Evolutionary conservation across 257 asterid genomes (phyloP).

Genomic region (Leptodermis oblonga): DNA sequence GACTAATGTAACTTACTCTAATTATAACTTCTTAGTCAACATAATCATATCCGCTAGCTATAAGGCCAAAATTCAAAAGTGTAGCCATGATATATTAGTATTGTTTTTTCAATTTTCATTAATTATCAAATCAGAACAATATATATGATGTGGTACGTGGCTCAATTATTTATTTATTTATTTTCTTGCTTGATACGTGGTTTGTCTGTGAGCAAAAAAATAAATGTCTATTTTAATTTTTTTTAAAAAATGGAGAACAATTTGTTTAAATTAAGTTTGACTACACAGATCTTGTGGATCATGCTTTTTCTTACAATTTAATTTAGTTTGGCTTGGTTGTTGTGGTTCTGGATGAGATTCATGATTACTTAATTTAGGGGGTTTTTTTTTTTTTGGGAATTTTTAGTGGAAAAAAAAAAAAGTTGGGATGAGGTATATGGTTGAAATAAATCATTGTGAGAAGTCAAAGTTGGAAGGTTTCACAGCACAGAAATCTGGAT

Average conservation of each 20-base stretch:
- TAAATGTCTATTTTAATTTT: neutral
- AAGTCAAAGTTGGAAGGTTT: too few species aligned
- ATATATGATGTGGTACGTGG: neutral
- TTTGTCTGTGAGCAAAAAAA: neutral
- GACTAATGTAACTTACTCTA: too few species aligned
- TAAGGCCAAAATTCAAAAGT: too few species aligned
- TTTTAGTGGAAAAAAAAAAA: neutral
- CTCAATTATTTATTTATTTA: neutral
- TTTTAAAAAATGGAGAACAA: neutral
- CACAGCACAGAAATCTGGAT: too few species aligned
- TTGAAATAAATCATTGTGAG: too few species aligned
- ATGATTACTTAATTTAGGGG: too few species aligned
- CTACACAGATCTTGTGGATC: neutral
- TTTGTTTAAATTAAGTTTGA: slow-evolving; percentile 1
- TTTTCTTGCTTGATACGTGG: neutral
- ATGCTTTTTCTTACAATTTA: neutral
- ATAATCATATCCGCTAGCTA: neutral
- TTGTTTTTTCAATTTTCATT: too few species aligned
- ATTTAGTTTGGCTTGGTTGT: neutral
- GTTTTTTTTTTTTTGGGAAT: neutral
- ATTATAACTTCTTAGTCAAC: neutral
- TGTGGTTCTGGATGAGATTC: neutral
- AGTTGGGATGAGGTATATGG: neutral
- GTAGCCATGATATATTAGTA: too few species aligned
- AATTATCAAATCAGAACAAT: too few species aligned